phyloP scores from a whole-genome alignment of 495 filamentous ascomycete genomes.

The Aspergillus baeticus region DNA sequence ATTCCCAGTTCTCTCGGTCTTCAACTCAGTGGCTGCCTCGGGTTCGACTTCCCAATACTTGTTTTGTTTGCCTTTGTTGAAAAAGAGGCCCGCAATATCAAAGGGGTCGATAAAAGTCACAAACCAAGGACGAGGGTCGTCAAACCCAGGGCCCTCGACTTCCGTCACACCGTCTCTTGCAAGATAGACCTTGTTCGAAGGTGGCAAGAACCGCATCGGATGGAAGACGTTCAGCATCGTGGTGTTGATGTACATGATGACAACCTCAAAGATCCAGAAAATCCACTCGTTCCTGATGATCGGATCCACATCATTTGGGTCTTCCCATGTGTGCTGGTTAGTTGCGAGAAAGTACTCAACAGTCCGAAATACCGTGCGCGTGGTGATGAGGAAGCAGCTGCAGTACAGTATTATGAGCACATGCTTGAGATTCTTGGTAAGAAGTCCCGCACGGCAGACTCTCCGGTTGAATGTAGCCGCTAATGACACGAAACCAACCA shows the following conservation, averaged over 20 bases:
- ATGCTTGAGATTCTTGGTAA: slow-evolving; percentile 54
- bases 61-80: slow-evolving; percentile 45
- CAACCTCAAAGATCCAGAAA: slow-evolving; percentile 70
- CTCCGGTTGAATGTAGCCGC: slow-evolving; percentile 58
- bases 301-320: slow-evolving; percentile 42
- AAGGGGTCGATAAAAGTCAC: slow-evolving; percentile 67
- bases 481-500: slow-evolving; percentile 58
- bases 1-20: background rate
- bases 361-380: slow-evolving; percentile 65
- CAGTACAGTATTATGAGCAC: slow-evolving; percentile 60
- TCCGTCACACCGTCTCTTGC: slow-evolving; percentile 64
- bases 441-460: slow-evolving; percentile 51
- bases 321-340: slow-evolving; percentile 36
- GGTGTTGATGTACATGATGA: slow-evolving; percentile 62
- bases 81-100: slow-evolving; percentile 58
- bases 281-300: slow-evolving; percentile 67
- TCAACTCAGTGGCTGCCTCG: background rate
- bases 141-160: slow-evolving; percentile 60
- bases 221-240: slow-evolving; percentile 62
- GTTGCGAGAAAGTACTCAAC: slow-evolving; percentile 59
- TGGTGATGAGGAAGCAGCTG: slow-evolving; percentile 58
- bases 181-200: slow-evolving; percentile 63
- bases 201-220: slow-evolving; percentile 60
- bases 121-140: slow-evolving; percentile 52
- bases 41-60: slow-evolving; percentile 53